These are phyloP conservation scores for Candida silvicultrix DNA, from an alignment of 805 yeast species.

Conservation along the genomic window DNA sequence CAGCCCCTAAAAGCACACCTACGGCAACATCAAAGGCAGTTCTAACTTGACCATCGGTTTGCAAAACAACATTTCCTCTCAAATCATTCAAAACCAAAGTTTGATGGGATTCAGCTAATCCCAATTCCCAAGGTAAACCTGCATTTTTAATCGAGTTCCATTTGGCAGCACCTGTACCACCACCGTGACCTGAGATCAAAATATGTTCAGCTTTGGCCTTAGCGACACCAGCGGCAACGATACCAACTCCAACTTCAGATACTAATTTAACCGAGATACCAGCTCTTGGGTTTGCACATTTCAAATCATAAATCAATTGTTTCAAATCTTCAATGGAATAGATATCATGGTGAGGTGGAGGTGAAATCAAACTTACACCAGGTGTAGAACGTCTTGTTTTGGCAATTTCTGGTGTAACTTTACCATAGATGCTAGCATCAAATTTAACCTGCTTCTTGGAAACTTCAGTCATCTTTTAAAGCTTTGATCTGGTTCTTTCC, in stretches of 20 bases:
- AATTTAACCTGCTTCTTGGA: slow-evolving; percentile 49
- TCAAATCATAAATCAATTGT: slow-evolving; percentile 92
- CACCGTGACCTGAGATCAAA: slow-evolving; percentile 95
- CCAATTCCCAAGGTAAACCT: slow-evolving; percentile 98
- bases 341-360: slow-evolving; percentile 98
- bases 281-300: slow-evolving; percentile 95
- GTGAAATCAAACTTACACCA: slow-evolving; percentile 94
- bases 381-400: slow-evolving; percentile 95
- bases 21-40: slow-evolving; percentile 97
- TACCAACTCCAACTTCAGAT: slow-evolving; percentile 98
- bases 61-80: slow-evolving; percentile 92
- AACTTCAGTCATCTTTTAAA: neutral
- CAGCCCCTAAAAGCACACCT: slow-evolving; percentile 95
- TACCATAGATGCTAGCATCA: slow-evolving; percentile 29
- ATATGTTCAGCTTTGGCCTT: slow-evolving; percentile 98
- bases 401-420: slow-evolving; percentile 83
- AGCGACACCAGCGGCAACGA: slow-evolving; percentile 98
- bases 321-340: slow-evolving; percentile 97
- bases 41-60: slow-evolving; percentile 97
- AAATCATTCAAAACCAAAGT: slow-evolving; percentile 92
- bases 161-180: slow-evolving; percentile 99
- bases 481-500: neutral
- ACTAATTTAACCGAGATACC: slow-evolving; percentile 95
- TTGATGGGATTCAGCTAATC: slow-evolving; percentile 97
- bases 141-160: slow-evolving; percentile 97